phyloP scores from a whole-genome alignment of 2,329 filamentous ascomycete species.

The Mycosphaerella sp. region DNA sequence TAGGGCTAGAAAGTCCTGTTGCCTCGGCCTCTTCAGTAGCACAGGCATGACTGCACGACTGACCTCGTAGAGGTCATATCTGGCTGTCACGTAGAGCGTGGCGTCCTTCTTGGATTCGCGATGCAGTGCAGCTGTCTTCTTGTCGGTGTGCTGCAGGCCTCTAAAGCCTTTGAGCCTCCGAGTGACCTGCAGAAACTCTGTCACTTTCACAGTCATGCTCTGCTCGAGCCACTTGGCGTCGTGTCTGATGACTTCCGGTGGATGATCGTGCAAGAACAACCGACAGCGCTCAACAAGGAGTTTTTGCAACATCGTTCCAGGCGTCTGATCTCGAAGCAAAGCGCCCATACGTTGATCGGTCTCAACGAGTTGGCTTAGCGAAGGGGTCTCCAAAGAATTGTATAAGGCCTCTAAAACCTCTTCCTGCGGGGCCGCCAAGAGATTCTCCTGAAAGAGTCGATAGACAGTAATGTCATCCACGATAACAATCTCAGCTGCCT shows the following conservation, averaged over 20 bases:
- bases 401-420: conserved; percentile 83
- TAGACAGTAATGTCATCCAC: conserved; percentile 87
- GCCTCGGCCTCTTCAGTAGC: conserved; percentile 73
- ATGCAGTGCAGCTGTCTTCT: conserved; percentile 66
- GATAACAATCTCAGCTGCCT: conserved; percentile 66
- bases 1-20: conserved; percentile 83
- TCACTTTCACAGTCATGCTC: conserved; percentile 69
- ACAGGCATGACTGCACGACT: conserved; percentile 79
- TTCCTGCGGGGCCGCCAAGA: conserved; percentile 86
- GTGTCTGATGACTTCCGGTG: conserved; percentile 71
- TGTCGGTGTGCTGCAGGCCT: conserved; percentile 63
- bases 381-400: conserved; percentile 67
- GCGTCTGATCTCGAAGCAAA: conserved; percentile 58
- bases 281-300: conserved; percentile 82
- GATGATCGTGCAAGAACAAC: conserved; percentile 82
- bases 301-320: conserved; percentile 65
- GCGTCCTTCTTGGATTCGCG: conserved; percentile 50
- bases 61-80: conserved; percentile 84
- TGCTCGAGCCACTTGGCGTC: conserved; percentile 88
- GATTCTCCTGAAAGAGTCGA: conserved; percentile 74
- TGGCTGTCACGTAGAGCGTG: conserved; percentile 69
- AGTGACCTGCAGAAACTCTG: conserved; percentile 70
- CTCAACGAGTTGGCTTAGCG: conserved; percentile 70
- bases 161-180: conserved; percentile 65
- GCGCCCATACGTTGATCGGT: conserved; percentile 69